Percentiles rank a stretch among this genome's conserved stretches.
These are phyloP conservation scores for Alternaria novae-zelandiae DNA, from an alignment of 2,329 filamentous ascomycete species.

Conservation along the genomic window DNA sequence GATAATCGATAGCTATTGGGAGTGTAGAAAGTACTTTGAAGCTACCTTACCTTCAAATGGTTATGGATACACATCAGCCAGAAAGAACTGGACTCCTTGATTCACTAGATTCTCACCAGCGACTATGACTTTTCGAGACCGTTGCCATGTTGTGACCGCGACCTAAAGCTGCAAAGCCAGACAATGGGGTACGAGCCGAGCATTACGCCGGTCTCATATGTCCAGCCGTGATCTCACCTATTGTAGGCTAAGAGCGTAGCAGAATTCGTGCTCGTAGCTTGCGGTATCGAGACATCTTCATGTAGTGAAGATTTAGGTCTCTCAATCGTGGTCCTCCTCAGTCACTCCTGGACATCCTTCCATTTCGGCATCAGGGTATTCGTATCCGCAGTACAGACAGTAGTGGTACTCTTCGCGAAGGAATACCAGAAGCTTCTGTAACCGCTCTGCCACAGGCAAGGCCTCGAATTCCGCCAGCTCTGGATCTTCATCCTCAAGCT, in stretches of 20 bases:
- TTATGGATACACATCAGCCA: not conserved
- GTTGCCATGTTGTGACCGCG: not conserved
- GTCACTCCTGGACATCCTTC: conserved; percentile 87
- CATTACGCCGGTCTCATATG: not conserved
- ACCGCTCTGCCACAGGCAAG: conserved; percentile 68
- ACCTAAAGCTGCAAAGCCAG: not conserved
- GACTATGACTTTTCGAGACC: not conserved
- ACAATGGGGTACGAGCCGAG: not conserved
- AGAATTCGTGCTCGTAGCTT: not conserved
- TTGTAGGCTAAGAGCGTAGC: not conserved
- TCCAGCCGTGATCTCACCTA: not conserved
- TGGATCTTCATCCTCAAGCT: conserved; percentile 77
- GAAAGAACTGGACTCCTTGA: not conserved
- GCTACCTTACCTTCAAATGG: not conserved
- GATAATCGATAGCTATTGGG: not conserved
- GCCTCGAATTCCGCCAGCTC: conserved; percentile 83
- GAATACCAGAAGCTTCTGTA: conserved; percentile 70
- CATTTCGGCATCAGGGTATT: conserved; percentile 75
- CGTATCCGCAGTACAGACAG: conserved; percentile 95
- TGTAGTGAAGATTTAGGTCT: too few relatives aligned
- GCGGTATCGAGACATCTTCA: not conserved
- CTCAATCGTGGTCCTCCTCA: conserved; percentile 80
- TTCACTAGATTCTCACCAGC: not conserved
- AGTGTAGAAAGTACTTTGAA: not conserved
- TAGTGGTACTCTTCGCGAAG: conserved; percentile 77